Evolutionary conservation across 73 alveolate genomes (phyloP).

Genomic region (Paramecium primaurelia): DNA sequence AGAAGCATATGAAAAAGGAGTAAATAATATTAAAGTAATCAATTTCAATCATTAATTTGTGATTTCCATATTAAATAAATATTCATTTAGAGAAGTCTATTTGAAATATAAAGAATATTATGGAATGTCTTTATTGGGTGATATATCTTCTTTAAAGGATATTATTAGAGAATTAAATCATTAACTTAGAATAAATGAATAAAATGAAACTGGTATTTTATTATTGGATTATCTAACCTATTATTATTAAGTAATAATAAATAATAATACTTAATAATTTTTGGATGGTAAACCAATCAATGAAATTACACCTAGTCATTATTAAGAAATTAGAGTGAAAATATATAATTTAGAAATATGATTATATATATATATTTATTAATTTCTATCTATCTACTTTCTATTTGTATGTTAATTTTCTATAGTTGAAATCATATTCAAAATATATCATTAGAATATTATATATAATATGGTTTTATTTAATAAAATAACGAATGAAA

Average conservation of each 20-base stretch:
- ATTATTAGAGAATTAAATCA: constrained; percentile 35
- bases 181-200: not conserved
- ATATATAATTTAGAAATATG: constrained; percentile 32
- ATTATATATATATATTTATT: too few relatives aligned
- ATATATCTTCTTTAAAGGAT: not conserved
- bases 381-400: too few relatives aligned
- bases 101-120: not conserved
- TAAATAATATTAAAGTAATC: not conserved
- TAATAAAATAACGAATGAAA: constrained; percentile 16
- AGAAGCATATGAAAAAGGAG: constrained; percentile 30
- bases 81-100: not conserved
- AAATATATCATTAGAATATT: too few relatives aligned
- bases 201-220: not conserved
- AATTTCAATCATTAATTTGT: not conserved
- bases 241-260: not conserved
- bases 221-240: constrained; percentile 22
- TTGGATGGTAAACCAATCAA: constrained; percentile 28
- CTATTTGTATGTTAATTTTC: too few relatives aligned
- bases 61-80: not conserved
- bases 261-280: not conserved
- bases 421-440: too few relatives aligned
- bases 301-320: constrained; percentile 16
- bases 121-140: not conserved
- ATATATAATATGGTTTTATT: not conserved
- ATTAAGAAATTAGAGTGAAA: constrained; percentile 7